Percentiles rank a stretch among this genome's conserved stretches.
Evolutionary conservation across 1,139 yeast species (phyloP).

Genomic region (Hemisphaericaspora xylanilytica): DNA sequence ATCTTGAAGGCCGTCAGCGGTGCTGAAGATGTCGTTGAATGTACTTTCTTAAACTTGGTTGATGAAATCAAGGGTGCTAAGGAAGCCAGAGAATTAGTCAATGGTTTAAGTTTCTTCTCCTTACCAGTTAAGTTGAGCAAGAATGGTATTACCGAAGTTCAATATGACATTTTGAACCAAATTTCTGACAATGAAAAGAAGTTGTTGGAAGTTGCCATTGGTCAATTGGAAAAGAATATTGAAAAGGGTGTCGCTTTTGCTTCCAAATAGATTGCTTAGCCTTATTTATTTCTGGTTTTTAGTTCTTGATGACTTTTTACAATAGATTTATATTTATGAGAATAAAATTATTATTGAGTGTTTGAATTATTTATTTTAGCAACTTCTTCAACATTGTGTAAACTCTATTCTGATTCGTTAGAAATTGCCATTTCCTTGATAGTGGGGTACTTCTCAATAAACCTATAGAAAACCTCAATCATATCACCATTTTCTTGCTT

Average conservation of each 20-base stretch:
- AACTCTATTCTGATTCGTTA: too few species aligned
- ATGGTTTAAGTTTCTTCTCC: conserved; percentile 90
- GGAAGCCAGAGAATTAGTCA: conserved; percentile 72
- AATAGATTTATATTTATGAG: conserved; percentile 1
- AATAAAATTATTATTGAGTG: neutral
- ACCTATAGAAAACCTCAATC: conserved; percentile 7
- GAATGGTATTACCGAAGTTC: conserved; percentile 75
- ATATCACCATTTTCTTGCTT: conserved; percentile 2
- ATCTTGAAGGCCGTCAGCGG: conserved; percentile 78
- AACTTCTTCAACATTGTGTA: too few species aligned
- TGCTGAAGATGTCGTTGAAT: conserved; percentile 69
- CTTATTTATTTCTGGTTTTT: conserved; percentile 1
- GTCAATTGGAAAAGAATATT: conserved; percentile 73
- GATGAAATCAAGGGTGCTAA: conserved; percentile 54
- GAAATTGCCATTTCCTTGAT: conserved; percentile 8
- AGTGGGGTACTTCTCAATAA: conserved; percentile 7
- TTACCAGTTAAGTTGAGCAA: conserved; percentile 88
- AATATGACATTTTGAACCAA: conserved; percentile 50
- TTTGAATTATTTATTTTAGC: too few species aligned
- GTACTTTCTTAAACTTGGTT: conserved; percentile 60
- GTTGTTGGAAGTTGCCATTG: conserved; percentile 77
- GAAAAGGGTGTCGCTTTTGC: conserved; percentile 62
- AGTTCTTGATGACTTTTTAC: conserved; percentile 3
- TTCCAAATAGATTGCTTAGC: conserved; percentile 19
- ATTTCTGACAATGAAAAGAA: conserved; percentile 63